Conservation (phyloP, 2,329 filamentous ascomycete genomes). For the Talaromyces sp. region DNA sequence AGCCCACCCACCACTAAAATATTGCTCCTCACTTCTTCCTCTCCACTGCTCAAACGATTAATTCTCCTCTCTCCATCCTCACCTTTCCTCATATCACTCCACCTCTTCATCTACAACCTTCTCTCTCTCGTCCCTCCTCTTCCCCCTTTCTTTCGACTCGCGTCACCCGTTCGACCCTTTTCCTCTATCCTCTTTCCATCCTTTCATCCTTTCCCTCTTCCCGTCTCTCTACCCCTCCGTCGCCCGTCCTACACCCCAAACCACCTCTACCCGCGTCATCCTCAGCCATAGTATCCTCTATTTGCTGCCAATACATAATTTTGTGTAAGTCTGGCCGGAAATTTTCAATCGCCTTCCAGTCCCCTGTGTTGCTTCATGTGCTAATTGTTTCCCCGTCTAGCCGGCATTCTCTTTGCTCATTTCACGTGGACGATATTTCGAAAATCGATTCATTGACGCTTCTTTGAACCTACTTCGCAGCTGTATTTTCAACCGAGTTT, state of each 20-base stretch:
- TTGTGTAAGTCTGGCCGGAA: constrained; percentile 18
- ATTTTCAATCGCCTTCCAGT: constrained; percentile 18
- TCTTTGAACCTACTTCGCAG: not conserved
- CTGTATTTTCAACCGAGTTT: not conserved
- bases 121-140: constrained; percentile 22
- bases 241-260: constrained; percentile 17
- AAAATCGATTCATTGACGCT: not conserved
- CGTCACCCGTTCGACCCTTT: constrained; percentile 16
- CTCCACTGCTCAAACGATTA: constrained; percentile 1
- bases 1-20: constrained; percentile 5
- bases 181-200: constrained; percentile 21
- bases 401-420: constrained; percentile 2
- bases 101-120: constrained; percentile 19
- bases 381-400: not conserved
- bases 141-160: constrained; percentile 21
- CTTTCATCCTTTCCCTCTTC: constrained; percentile 18
- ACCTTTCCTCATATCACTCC: constrained; percentile 20
- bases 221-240: constrained; percentile 22
- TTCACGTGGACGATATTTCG: not conserved
- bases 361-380: constrained; percentile 3
- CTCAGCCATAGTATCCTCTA: constrained; percentile 10
- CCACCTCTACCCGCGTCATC: constrained; percentile 1
- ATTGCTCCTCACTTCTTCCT: constrained; percentile 3
- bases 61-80: constrained; percentile 14
- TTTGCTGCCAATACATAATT: constrained; percentile 4